These are phyloP conservation scores for Halophytophthora batemanensis DNA, from an alignment of 352 stramenopile genomes.

Conservation along the genomic window DNA sequence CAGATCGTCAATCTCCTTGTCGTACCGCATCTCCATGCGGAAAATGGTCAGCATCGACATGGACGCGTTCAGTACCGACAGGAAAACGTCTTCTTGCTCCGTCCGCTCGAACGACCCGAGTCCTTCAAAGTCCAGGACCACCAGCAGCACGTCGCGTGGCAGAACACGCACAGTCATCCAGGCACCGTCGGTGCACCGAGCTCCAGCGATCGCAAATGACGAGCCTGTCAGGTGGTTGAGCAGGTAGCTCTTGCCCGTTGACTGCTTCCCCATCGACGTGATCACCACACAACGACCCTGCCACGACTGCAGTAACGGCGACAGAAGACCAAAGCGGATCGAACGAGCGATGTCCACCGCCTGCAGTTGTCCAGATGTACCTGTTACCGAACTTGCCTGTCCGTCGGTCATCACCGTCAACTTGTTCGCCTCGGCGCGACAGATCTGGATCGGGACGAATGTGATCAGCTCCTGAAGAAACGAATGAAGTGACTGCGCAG, in stretches of 20 bases:
- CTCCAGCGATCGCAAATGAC: conserved; percentile 54
- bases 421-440: conserved; percentile 55
- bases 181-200: conserved; percentile 32
- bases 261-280: conserved; percentile 54
- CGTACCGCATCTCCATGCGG: conserved; percentile 67
- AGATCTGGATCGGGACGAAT: conserved; percentile 72
- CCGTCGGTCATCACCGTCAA: conserved; percentile 46
- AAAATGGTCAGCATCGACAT: conserved; percentile 73
- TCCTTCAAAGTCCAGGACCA: conserved; percentile 76
- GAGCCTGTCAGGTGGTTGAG: conserved; percentile 65
- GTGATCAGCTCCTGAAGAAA: conserved; percentile 38
- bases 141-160: conserved; percentile 36
- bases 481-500: conserved; percentile 2
- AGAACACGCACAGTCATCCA: conserved; percentile 36
- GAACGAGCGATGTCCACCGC: conserved; percentile 41
- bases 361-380: too few relatives aligned
- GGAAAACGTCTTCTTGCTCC: conserved; percentile 70
- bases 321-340: conserved; percentile 34
- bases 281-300: conserved; percentile 20
- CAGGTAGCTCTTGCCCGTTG: conserved; percentile 75
- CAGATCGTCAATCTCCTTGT: conserved; percentile 69
- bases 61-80: conserved; percentile 68
- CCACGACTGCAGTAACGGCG: conserved; percentile 30
- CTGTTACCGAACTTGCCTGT: conserved; percentile 12
- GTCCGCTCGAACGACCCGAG: conserved; percentile 67